A percentile compares a stretch with the other conserved stretches of the same genome.
These are phyloP conservation scores for Artemisia tridentata DNA, from an alignment of 129 eudicot genomes.

Conservation along the genomic window DNA sequence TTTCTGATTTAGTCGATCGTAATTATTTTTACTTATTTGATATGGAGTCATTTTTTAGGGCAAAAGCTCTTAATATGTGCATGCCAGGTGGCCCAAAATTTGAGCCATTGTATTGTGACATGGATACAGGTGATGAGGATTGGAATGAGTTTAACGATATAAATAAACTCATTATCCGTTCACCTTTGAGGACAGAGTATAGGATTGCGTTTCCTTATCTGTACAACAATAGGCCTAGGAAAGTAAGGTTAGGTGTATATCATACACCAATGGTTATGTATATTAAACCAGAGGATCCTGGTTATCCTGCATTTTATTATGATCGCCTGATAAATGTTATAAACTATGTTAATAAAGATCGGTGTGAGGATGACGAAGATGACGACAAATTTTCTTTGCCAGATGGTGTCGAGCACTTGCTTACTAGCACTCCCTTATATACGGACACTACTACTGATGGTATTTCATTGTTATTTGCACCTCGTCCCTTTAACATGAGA, in stretches of 20 bases:
- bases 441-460: slow-evolving; percentile 99
- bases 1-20: slow-evolving; percentile 89
- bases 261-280: slow-evolving; percentile 99
- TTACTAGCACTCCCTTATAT: slow-evolving; percentile 68
- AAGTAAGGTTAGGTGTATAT: slow-evolving; percentile 77
- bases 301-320: slow-evolving; percentile 87
- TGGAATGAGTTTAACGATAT: slow-evolving; percentile 99
- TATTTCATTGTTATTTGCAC: slow-evolving; percentile 87
- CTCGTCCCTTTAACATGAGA: slow-evolving; percentile 96
- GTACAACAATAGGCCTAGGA: slow-evolving; percentile 93
- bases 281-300: slow-evolving; percentile 99
- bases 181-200: slow-evolving; percentile 96
- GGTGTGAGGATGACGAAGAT: slow-evolving; percentile 78
- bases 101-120: slow-evolving; percentile 97
- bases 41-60: slow-evolving; percentile 98
- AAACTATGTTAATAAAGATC: slow-evolving; percentile 59
- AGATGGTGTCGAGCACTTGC: slow-evolving; percentile 87
- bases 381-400: slow-evolving; percentile 82
- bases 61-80: slow-evolving; percentile 82
- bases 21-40: slow-evolving; percentile 93
- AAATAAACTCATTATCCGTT: slow-evolving; percentile 87
- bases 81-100: slow-evolving; percentile 92
- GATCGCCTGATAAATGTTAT: slow-evolving; percentile 92
- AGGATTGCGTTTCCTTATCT: slow-evolving; percentile 95
- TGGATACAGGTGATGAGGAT: slow-evolving; percentile 99